Percentiles rank a stretch among this genome's conserved stretches.
phyloP scores from a whole-genome alignment of 495 filamentous ascomycete genomes.

The Oidiodendron maius region DNA sequence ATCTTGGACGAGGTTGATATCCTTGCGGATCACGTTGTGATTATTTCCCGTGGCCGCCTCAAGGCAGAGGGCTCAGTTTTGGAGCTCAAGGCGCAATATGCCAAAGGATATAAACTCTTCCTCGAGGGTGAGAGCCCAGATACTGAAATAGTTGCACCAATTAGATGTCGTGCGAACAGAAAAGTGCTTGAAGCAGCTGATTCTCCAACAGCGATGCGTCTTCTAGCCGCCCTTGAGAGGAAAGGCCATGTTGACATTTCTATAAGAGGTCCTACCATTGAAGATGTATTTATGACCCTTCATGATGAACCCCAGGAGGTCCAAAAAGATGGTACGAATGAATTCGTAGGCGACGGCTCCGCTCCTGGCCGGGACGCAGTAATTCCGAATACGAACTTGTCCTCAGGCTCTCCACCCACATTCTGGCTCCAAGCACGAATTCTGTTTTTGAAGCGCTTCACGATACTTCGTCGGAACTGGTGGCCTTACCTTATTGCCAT shows the following conservation, averaged over 20 bases:
- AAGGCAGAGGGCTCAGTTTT: neutral
- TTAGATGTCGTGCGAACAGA: neutral
- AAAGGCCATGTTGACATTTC: neutral
- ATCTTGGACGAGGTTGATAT: conserved; percentile 26
- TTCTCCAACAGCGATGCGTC: neutral
- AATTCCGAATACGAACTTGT: neutral
- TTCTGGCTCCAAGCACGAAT: neutral
- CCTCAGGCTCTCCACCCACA: neutral
- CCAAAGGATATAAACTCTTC: neutral
- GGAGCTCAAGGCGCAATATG: neutral
- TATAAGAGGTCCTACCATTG: neutral
- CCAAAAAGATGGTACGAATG: neutral
- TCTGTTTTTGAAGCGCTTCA: neutral
- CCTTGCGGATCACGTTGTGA: neutral
- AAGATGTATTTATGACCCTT: neutral
- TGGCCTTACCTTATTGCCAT: neutral
- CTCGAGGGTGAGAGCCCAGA: neutral
- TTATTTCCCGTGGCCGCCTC: neutral
- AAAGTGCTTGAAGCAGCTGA: neutral
- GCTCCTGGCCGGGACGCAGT: neutral
- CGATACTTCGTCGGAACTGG: neutral
- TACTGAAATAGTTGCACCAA: neutral
- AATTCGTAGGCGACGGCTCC: neutral
- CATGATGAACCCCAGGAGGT: neutral
- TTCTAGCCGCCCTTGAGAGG: neutral